Evolutionary conservation across 1,284 basidiomycete genomes (phyloP).

Genomic region (Gastroboletus turbinatus): DNA sequence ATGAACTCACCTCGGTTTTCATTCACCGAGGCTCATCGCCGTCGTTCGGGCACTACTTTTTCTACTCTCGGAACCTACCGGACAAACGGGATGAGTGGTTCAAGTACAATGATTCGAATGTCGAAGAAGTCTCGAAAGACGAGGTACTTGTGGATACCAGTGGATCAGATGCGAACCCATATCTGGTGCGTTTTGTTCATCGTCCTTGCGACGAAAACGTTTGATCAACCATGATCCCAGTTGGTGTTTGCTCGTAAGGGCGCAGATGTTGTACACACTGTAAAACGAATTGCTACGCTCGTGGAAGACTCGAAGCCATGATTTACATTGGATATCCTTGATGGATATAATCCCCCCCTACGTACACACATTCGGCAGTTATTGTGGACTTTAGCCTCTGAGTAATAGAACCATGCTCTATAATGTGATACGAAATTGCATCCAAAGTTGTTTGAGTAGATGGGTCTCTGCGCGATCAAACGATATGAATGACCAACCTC

Average conservation of each 20-base stretch:
- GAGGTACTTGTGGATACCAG: slow-evolving; percentile 81
- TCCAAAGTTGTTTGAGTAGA: not conserved
- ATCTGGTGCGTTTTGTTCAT: slow-evolving; percentile 56
- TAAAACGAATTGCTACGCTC: slow-evolving; percentile 54
- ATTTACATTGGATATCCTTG: slow-evolving; percentile 30
- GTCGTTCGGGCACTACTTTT: slow-evolving; percentile 86
- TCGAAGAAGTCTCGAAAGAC: slow-evolving; percentile 69
- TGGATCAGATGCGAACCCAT: slow-evolving; percentile 79
- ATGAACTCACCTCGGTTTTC: slow-evolving; percentile 94
- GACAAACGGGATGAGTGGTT: slow-evolving; percentile 82
- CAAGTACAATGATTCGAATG: slow-evolving; percentile 92
- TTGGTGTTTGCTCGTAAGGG: slow-evolving; percentile 81
- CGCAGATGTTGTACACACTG: slow-evolving; percentile 71
- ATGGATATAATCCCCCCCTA: slow-evolving; percentile 15
- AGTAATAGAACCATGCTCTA: slow-evolving; percentile 22
- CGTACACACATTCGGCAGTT: slow-evolving; percentile 11
- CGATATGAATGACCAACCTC: slow-evolving; percentile 16
- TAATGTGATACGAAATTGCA: slow-evolving; percentile 1
- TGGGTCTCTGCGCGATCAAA: not conserved
- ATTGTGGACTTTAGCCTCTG: slow-evolving; percentile 7
- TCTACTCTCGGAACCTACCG: slow-evolving; percentile 83
- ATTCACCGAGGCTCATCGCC: slow-evolving; percentile 89
- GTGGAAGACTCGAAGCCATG: slow-evolving; percentile 22
- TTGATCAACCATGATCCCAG: slow-evolving; percentile 37
- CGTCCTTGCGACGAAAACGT: not conserved